Evolutionary conservation across 257 asterid species (phyloP), one percentile per base, ranked within the genome.

Genomic region (Avicennia marina): DNA sequence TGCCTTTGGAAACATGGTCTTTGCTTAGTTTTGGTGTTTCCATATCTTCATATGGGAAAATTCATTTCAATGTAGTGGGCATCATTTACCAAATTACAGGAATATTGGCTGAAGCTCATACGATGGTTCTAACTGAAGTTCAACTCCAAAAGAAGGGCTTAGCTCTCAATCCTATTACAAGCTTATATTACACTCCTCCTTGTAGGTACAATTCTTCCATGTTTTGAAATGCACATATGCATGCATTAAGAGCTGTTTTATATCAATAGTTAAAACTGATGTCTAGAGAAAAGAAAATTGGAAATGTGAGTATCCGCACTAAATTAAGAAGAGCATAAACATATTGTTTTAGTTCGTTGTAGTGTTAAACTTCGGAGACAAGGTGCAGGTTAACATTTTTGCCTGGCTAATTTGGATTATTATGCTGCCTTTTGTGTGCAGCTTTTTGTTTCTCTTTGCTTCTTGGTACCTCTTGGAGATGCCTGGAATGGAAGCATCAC

Each of bases 401-500:
- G n/a, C n/a, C n/a, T n/a, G n/a, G n/a, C n/a, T n/a, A n/a, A n/a
- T n/a, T n/a, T n/a, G n/a, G n/a, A n/a, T n/a, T n/a, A n/a, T n/a
- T n/a, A n/a, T n/a, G n/a, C n/a, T n/a, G n/a, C n/a, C n/a, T 36
- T 36, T 42, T 16, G 38, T 53, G 52, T 77, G 86, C 97, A 94
- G 99, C 56, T 94, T 93, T 40, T 76, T 84, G 67, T 94, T 94
- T 72, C 86, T 94, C 56, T 94, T 82, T 71, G 75, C 86, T 45
- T 97, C 99, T 27, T 94, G 99, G 99, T 94, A 84, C 71, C 89
- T 94, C 62, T 53, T 94, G 83, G 99, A 89, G 87, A 86, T 63
- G 85, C 94, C 96, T 44, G 95, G 74, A 71, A 94, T 94, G 84
- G 97, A 89, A 74, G 83, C 82, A 46, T 42, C 93, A 33, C 99